Conservation (phyloP, 495 filamentous ascomycete species). For the Articulospora tetracladia region DNA sequence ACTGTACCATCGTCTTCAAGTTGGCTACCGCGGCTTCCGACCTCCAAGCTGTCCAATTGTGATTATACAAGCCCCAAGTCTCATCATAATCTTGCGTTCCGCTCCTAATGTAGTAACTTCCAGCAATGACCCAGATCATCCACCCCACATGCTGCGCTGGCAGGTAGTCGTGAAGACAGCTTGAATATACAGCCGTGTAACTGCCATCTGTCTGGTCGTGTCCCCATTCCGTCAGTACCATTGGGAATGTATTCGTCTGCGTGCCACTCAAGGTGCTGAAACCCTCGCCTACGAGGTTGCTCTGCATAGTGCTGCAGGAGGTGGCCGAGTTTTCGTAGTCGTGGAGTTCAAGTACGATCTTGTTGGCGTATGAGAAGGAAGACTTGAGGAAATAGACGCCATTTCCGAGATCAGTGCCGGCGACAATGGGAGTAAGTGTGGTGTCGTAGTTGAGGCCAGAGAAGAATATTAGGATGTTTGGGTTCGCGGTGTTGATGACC, state of each 20-base stretch:
- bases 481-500: constrained; percentile 50
- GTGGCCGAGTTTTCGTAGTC: constrained; percentile 34
- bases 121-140: constrained; percentile 39
- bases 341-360: constrained; percentile 42
- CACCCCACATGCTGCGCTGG: constrained; percentile 25
- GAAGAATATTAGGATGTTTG: constrained; percentile 55
- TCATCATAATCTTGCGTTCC: constrained; percentile 41
- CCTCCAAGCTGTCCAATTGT: constrained; percentile 34
- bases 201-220: constrained; percentile 6
- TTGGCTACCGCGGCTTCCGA: constrained; percentile 23
- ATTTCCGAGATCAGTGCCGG: constrained; percentile 23
- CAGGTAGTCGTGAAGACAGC: constrained; percentile 21
- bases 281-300: constrained; percentile 28
- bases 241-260: constrained; percentile 29
- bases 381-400: constrained; percentile 27
- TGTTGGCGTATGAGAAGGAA: constrained; percentile 34
- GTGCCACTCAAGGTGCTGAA: constrained; percentile 32
- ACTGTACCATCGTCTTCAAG: constrained; percentile 27
- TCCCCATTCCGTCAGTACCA: constrained; percentile 41
- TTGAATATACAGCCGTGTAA: constrained; percentile 28
- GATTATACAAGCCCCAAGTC: constrained; percentile 34
- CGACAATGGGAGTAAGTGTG: constrained; percentile 41
- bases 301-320: constrained; percentile 30
- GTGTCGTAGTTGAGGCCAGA: constrained; percentile 59
- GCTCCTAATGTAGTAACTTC: constrained; percentile 42